Evolutionary conservation across 2,329 filamentous ascomycete species (phyloP), one percentile per base, ranked within the genome.

Genomic region (Elsinoe necatrix): DNA sequence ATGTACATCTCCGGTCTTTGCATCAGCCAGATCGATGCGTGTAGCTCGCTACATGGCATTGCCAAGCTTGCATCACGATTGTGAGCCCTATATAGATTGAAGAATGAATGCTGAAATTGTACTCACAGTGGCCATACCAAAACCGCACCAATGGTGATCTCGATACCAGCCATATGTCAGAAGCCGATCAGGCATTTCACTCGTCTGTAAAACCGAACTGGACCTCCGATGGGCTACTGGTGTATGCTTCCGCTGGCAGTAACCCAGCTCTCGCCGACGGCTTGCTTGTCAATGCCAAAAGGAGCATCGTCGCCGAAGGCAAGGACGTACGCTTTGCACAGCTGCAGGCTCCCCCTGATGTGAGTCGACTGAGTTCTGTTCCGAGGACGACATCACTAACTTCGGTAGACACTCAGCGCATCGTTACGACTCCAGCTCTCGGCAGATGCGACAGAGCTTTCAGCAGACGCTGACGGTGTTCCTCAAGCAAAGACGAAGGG

Each of bases 121-220:
- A 57, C 64, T 60, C 64, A 72, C 82, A 95, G 89, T 95, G 86
- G 82, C 89, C 89, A 54, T 93, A 93, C 75, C 80, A 87, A 70
- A 88, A 89, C 75, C 83, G 84, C 72, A 76, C 84, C 61, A 89
- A 91, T 67, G 82, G 81, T 37, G 79, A 82, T 65, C 75, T 81
- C 62, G 76, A 81, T 61, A 80, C 86, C 65, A 76, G 80, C 62
- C 76, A 84, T 57, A 77, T 90, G 76, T 77, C 78, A 63, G 76
- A 80, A 47, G 71, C 73, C 58, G 86, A 92, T 61, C 79, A 79
- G 65, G 78, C 75, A 23, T 93, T 85, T 69, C 87, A 89, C 71
- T 77, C 81, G 61, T 84, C 82, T 43, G 81, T 87, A 69, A 89
- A 89, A 64, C 88, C 89, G 25, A 83, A 80, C 51, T 96, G 92